Base-by-base conservation (phyloP, 2,329 filamentous ascomycete genomes). In the Claviceps sp. region DNA sequence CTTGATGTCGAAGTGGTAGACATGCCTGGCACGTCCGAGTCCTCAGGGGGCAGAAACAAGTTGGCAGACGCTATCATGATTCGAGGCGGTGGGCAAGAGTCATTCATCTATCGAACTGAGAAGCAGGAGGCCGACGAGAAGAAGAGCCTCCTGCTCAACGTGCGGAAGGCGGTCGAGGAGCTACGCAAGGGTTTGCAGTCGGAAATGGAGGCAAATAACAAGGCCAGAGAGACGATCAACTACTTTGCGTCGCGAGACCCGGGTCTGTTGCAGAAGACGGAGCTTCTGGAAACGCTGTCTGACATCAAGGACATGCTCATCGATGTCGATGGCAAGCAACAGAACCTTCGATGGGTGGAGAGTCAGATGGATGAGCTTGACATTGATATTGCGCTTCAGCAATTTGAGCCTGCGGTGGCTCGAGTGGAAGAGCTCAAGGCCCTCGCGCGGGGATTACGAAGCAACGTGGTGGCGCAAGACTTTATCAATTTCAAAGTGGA, bases 341-440 rank as follows among this genome's bases (percentile, higher is more conserved):
- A 97, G 64, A 96, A 93, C 64, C 77, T 98, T 46, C 86, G 91
- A 50, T 96, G 88, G 88, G 88, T 98, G 0, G 93, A 98, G 65
- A 82, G 83, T 50, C 88, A 97, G 68, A 86, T 98, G 66, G 93
- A 98, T 63, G 88, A 95, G 62, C 79, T 98, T 5, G 93, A 98
- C 62, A 97, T 97, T 60, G 85, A 95, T 60, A 90, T 98, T 61
- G 91, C 93, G 0, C 76, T 96, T 49, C 91, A 97, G 64, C 79
- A 80, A 43, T 93, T 95, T 57, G 89, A 96, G 60, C 79, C 83
- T 20, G 86, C 93, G 0, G 93, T 97, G 0, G 76, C 77, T 5
- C 80, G 84, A 34, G 85, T 96, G 1, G 93, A 97, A 66, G 88
- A 87, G 61, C 75, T 98, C 40, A 86, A 90, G 59, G 79, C 78